Percentiles rank a stretch among this genome's conserved stretches.
These are phyloP conservation scores for Xylaria arbuscula DNA, from an alignment of 2,329 filamentous ascomycete genomes.

Conservation along the genomic window DNA sequence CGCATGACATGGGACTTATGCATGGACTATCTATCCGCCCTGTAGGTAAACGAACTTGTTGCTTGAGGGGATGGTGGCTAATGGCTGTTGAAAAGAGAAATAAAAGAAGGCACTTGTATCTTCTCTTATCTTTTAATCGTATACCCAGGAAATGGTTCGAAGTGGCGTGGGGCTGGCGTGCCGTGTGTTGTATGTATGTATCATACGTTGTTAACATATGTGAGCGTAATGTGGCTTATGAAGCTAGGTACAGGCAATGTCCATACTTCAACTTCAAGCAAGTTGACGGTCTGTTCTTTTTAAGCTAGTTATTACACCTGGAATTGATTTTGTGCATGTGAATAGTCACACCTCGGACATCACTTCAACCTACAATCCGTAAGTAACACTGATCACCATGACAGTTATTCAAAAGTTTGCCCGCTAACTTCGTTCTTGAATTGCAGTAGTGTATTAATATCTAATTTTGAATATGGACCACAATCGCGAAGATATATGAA, in stretches of 20 bases:
- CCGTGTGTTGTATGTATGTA: too few species aligned
- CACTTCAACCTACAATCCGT: background rate
- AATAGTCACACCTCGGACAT: background rate
- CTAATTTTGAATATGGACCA: background rate
- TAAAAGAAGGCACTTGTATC: too few species aligned
- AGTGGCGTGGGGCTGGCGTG: too few species aligned
- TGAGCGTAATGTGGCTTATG: too few species aligned
- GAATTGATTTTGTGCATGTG: background rate
- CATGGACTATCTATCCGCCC: background rate
- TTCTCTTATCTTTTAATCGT: too few species aligned
- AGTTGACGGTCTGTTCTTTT: too few species aligned
- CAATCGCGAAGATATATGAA: background rate
- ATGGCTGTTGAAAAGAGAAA: too few species aligned
- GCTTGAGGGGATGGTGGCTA: background rate
- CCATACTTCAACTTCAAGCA: too few species aligned
- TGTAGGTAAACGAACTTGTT: background rate
- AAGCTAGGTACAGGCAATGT: too few species aligned
- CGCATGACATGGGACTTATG: background rate
- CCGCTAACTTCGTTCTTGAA: background rate
- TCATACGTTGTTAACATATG: too few species aligned
- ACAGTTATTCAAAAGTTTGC: background rate
- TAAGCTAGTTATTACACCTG: too few species aligned
- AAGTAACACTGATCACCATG: background rate
- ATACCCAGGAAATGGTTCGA: too few species aligned
- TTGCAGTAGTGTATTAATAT: background rate